Percentiles rank a stretch among this genome's conserved stretches.
Evolutionary conservation across 495 filamentous ascomycete genomes (phyloP).

Genomic region (Lindgomyces ingoldianus): DNA sequence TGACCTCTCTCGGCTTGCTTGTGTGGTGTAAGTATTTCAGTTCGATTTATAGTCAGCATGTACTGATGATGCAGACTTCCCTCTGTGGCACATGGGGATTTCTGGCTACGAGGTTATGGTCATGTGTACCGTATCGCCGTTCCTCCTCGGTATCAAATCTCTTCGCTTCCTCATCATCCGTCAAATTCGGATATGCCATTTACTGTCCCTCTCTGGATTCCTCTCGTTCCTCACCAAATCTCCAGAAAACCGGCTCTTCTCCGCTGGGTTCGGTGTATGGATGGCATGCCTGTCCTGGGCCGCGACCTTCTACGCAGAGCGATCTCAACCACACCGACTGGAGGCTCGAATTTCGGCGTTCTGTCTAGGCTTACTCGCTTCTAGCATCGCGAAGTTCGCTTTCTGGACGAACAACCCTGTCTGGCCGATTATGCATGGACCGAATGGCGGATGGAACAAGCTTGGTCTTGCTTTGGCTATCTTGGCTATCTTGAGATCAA

Average conservation of each 20-base stretch:
- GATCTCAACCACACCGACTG: conserved; percentile 69
- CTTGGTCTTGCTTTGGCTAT: conserved; percentile 74
- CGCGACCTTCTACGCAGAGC: conserved; percentile 75
- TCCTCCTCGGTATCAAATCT: conserved; percentile 72
- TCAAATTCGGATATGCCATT: conserved; percentile 68
- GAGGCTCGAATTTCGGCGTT: conserved; percentile 81
- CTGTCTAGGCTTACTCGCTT: conserved; percentile 78
- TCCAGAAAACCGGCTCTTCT: conserved; percentile 76
- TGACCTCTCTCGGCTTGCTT: conserved; percentile 82
- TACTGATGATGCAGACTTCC: conserved; percentile 66
- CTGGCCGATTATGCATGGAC: conserved; percentile 88
- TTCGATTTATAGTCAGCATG: conserved; percentile 17
- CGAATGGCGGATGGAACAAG: conserved; percentile 93
- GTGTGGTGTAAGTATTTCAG: conserved; percentile 99
- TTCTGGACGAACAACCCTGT: conserved; percentile 96
- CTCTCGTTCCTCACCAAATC: conserved; percentile 72
- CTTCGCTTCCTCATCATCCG: conserved; percentile 66
- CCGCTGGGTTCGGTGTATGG: conserved; percentile 74
- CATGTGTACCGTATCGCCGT: conserved; percentile 78
- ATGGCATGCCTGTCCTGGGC: conserved; percentile 80
- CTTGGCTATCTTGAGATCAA: conserved; percentile 62
- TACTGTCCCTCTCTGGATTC: conserved; percentile 77
- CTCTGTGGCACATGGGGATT: conserved; percentile 99
- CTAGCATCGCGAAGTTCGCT: conserved; percentile 87
- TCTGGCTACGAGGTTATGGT: conserved; percentile 93